A percentile compares a stretch with the other conserved stretches of the same genome.
Evolutionary conservation across 306 rosid genomes (phyloP).

Genomic region (Lathyrus aphaca): DNA sequence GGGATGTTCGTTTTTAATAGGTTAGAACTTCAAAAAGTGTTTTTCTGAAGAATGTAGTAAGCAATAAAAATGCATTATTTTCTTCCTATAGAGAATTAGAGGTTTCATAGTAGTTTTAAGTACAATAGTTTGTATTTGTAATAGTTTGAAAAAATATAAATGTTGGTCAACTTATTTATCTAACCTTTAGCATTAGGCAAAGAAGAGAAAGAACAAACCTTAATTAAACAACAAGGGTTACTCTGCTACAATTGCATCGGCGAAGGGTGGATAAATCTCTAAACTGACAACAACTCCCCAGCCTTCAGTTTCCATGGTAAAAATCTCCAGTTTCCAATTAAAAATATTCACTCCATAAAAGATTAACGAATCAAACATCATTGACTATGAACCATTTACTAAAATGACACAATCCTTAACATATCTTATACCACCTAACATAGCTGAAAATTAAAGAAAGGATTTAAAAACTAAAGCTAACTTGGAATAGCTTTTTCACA

Average conservation of each 20-base stretch:
- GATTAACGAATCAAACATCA: too few species aligned
- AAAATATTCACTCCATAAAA: too few species aligned
- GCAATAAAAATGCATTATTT: constrained; percentile 6
- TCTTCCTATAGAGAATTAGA: constrained; percentile 14
- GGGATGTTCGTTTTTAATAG: too few species aligned
- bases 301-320: constrained; percentile 96
- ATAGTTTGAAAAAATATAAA: constrained; percentile 11
- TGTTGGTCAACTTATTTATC: constrained; percentile 28
- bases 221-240: too few species aligned
- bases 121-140: constrained; percentile 20
- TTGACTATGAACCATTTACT: too few species aligned
- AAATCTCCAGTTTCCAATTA: too few species aligned
- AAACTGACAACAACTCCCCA: constrained; percentile 99
- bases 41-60: constrained; percentile 10
- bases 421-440: too few species aligned
- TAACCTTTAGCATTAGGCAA: too few species aligned
- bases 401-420: too few species aligned
- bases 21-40: constrained; percentile 31
- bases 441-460: too few species aligned
- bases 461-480: too few species aligned
- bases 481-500: background rate
- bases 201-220: too few species aligned
- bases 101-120: constrained; percentile 15
- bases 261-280: constrained; percentile 98
- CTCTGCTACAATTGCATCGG: constrained; percentile 98